Conservation (phyloP, 2,329 filamentous ascomycete species). For the Colletotrichum abscissum region DNA sequence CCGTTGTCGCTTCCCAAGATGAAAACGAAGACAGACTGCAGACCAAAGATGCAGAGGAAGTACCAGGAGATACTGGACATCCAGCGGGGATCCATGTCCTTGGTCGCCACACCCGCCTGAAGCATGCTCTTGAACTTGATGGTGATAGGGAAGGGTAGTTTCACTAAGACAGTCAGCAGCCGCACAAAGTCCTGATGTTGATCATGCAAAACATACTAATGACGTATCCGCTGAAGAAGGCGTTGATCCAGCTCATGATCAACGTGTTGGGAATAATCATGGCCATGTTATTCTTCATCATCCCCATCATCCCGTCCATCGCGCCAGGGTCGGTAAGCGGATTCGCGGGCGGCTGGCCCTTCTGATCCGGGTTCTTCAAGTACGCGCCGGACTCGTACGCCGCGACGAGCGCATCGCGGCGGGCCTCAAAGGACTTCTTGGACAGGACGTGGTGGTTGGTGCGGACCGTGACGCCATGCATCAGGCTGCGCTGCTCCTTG, state of each 20-base stretch:
- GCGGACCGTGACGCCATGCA: slow-evolving; percentile 87
- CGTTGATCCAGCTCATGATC: slow-evolving; percentile 99
- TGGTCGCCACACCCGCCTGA: slow-evolving; percentile 94
- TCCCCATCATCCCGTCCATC: slow-evolving; percentile 99
- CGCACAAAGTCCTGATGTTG: not conserved
- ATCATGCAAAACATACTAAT: slow-evolving; percentile 72
- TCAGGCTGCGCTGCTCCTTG: slow-evolving; percentile 86
- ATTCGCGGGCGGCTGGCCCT: slow-evolving; percentile 89
- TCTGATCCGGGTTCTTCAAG: slow-evolving; percentile 87
- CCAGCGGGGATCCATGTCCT: slow-evolving; percentile 97
- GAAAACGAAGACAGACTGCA: slow-evolving; percentile 98
- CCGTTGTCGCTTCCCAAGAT: slow-evolving; percentile 95
- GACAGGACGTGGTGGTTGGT: slow-evolving; percentile 85
- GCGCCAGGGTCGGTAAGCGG: slow-evolving; percentile 94
- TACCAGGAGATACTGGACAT: slow-evolving; percentile 99
- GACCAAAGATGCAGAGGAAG: slow-evolving; percentile 95
- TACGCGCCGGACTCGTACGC: slow-evolving; percentile 89
- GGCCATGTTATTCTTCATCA: slow-evolving; percentile 99
- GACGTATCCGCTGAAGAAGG: slow-evolving; percentile 97
- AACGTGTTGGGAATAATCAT: slow-evolving; percentile 99
- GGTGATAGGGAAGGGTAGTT: slow-evolving; percentile 95
- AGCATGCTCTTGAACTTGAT: slow-evolving; percentile 99
- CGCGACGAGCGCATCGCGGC: slow-evolving; percentile 83
- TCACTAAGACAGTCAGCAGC: slow-evolving; percentile 69
- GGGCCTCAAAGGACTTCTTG: slow-evolving; percentile 78